phyloP scores from a whole-genome alignment of 768 basidiomycete genomes.

The Tulasnella sp. region DNA sequence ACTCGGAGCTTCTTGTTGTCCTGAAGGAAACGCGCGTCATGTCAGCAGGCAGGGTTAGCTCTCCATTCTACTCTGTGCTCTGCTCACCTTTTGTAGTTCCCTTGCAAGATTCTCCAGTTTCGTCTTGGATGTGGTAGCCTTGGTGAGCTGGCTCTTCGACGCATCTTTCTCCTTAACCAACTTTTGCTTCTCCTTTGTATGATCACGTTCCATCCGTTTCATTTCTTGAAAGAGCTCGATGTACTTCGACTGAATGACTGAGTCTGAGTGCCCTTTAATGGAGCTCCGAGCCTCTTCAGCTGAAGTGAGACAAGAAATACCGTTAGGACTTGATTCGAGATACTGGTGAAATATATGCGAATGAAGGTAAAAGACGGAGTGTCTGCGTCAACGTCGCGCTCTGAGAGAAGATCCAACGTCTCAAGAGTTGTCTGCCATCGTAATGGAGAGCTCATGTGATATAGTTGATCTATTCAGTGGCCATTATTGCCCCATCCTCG shows the following conservation, averaged over 20 bases:
- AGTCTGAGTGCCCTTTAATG: constrained; percentile 73
- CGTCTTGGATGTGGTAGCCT: constrained; percentile 78
- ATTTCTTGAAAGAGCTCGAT: constrained; percentile 88
- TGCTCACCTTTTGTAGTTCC: constrained; percentile 71
- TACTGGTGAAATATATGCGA: no score
- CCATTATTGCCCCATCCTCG: no score
- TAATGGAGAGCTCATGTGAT: no score
- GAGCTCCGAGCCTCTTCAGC: constrained; percentile 84
- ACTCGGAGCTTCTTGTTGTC: constrained; percentile 85
- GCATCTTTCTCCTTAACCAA: constrained; percentile 84
- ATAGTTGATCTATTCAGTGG: no score
- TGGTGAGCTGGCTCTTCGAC: constrained; percentile 75
- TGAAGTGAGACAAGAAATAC: no score
- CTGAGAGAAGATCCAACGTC: no score
- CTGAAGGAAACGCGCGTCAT: constrained; percentile 39
- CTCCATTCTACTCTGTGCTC: neutral
- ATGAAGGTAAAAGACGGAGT: no score
- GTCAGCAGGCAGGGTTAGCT: neutral
- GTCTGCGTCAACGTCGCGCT: no score
- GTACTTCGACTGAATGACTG: constrained; percentile 75
- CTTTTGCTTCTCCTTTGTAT: constrained; percentile 88
- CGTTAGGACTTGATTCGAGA: no score
- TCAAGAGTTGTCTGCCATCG: no score
- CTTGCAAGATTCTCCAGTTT: constrained; percentile 86
- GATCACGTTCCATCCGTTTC: constrained; percentile 77